Base-by-base conservation (phyloP, 1,284 basidiomycete species). In the Coriolopsis trogii region DNA sequence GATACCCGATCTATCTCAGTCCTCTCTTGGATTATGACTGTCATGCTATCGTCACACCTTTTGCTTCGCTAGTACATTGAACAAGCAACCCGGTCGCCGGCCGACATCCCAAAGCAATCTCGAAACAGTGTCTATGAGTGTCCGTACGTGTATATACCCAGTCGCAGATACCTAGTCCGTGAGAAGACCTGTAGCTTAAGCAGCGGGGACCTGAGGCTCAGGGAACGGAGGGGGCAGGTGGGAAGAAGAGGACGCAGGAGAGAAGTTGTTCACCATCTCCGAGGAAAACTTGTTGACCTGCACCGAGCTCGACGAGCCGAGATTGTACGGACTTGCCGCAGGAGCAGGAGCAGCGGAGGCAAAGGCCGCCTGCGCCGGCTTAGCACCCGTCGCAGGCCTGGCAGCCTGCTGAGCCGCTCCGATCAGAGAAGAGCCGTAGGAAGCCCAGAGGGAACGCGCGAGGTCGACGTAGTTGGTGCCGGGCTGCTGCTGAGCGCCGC, bases 241-340 rank as follows among this genome's bases (percentile, higher is more conserved):
- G 13, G 51, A 46, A 20, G 50, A 37, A 2, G 51, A 51, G 21
- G 54, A 39, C 15, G 51, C 41, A 20, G 58, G 58, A 8, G 54
- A 49, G 49, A 56, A 59, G 51, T 50, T 50, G 58, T 52, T 59
- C 38, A 46, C 58, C 53, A 59, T 56, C 49, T 59, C 48, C 34
- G 53, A 54, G 24, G 53, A 49, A 49, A 59, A 59, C 34, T 50
- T 46, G 46, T 46, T 45, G 33, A 43, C 44, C 41, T 59, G 54
- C 16, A 59, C 49, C 18, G 51, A 49, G 49, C 49, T 54, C 16
- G 54, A 54, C 31, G 58, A 54, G 43, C 51, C 58, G n/a, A 59
- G 43, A 46, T 55, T 48, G 51, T 59, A 59, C 20, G 57, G 51
- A 15, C 51, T 21, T 15, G 43, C 41, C 10, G 44, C 36, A 25